A percentile compares a stretch with the other conserved stretches of the same genome.
Evolutionary conservation across 2,329 filamentous ascomycete genomes (phyloP).

Genomic region (Colletotrichum caudatum): DNA sequence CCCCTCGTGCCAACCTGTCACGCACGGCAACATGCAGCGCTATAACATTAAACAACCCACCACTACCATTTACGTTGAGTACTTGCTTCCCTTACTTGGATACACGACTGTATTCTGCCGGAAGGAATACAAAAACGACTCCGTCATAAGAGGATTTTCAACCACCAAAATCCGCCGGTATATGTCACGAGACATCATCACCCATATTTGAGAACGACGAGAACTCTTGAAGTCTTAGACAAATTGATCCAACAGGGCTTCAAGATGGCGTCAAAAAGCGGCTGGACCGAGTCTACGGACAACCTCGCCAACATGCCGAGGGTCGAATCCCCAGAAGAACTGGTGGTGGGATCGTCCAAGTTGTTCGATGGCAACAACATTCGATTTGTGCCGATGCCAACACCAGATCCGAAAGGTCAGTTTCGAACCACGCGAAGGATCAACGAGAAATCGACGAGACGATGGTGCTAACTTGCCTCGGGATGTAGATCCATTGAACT

Average conservation of each 20-base stretch:
- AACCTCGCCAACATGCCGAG: slow-evolving; percentile 40
- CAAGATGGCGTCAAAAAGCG: slow-evolving; percentile 39
- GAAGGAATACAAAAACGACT: slow-evolving; percentile 36
- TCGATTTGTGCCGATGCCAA: slow-evolving; percentile 47
- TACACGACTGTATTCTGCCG: slow-evolving; percentile 30
- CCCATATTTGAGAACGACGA: slow-evolving; percentile 4
- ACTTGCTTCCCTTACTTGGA: neutral
- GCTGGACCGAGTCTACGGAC: slow-evolving; percentile 44
- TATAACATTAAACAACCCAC: slow-evolving; percentile 36
- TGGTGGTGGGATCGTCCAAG: slow-evolving; percentile 46
- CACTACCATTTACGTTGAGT: neutral
- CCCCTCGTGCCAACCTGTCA: slow-evolving; percentile 35
- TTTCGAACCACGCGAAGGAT: neutral
- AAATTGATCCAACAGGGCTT: slow-evolving; percentile 20
- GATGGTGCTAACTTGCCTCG: slow-evolving; percentile 17
- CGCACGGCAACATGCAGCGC: slow-evolving; percentile 27
- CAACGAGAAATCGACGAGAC: neutral
- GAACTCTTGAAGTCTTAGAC: slow-evolving; percentile 4
- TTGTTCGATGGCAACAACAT: slow-evolving; percentile 43
- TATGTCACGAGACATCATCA: neutral
- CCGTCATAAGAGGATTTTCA: slow-evolving; percentile 8
- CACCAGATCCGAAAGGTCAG: slow-evolving; percentile 49
- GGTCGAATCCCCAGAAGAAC: slow-evolving; percentile 43
- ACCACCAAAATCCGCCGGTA: neutral
- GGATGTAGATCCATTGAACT: slow-evolving; percentile 48